Base-by-base conservation (phyloP, 2,329 filamentous ascomycete genomes). In the Penicillium sp. region DNA sequence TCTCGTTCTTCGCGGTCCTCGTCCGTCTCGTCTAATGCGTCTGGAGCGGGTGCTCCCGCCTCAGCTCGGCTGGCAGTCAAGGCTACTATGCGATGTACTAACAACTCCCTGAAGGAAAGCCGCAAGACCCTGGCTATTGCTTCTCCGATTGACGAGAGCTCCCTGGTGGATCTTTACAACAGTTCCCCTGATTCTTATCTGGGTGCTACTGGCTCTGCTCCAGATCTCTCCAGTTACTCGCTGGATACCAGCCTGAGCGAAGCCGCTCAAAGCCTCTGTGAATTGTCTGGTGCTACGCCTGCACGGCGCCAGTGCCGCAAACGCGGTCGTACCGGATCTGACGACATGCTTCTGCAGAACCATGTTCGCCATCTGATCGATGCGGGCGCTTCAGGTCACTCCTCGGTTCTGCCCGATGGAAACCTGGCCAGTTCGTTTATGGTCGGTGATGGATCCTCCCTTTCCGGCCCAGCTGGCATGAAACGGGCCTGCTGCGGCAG, bases 1-100 rank as follows among this genome's bases (percentile, higher is more conserved):
- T 84, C 72, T 62, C 77, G 75, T 64, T 75, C 72, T 70, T 84
- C 82, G 74, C 81, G 83, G 71, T 85, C 77, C 19, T 79, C 76
- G 5, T 78, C 77, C 4, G 73, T 78, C 48, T 79, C 77, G 5
- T 79, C 77, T n/a, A 75, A 66, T 52, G 68, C 74, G 16, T 77
- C 75, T 21, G 70, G 66, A 33, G 64, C 66, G 44, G 66, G 65
- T 60, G 68, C 64, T 51, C 60, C 67, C 42, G 61, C 63, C 19
- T 61, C 72, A 45, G 67, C 73, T 57, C 70, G 72, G 14, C 56
- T 77, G 62, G 74, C 75, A n/a, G 68, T 74, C 47, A 72, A 72
- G 65, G 73, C 76, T n/a, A 74, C 75, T 48, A 66, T 76, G 59
- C 74, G 74, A 43, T 72, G 71, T 63, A 73, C 74, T 16, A 75